Conservation (phyloP, 148 eudicot genomes). For the Rhododendron williamsianum region DNA sequence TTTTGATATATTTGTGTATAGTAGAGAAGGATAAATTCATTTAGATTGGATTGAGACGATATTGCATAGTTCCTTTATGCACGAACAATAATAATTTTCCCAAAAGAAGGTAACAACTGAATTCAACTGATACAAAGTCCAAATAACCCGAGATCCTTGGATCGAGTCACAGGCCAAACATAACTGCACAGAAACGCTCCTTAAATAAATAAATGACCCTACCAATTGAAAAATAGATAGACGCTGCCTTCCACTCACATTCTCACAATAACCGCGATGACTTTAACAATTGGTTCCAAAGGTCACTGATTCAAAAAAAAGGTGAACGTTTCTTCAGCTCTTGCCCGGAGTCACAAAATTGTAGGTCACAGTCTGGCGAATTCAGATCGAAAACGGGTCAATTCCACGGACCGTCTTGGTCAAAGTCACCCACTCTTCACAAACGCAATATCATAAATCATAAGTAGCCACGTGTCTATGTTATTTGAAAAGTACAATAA, state of each 20-base stretch:
- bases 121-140: too few species aligned
- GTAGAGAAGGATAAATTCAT: too few species aligned
- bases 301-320: background rate
- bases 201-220: background rate
- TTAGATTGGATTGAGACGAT: too few species aligned
- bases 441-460: background rate
- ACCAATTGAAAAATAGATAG: background rate
- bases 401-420: background rate
- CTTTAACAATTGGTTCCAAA: background rate
- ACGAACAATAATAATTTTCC: too few species aligned
- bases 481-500: background rate
- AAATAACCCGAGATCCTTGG: background rate
- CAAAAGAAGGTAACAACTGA: too few species aligned
- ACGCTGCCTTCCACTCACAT: too few species aligned
- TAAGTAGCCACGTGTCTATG: background rate
- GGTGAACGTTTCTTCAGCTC: background rate
- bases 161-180: background rate
- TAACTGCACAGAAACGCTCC: background rate
- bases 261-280: too few species aligned
- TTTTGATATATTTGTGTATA: background rate
- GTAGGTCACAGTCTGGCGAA: background rate
- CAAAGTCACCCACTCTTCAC: background rate
- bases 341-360: background rate
- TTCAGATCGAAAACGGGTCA: background rate
- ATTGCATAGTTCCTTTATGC: too few species aligned